Evolutionary conservation across 176 grass and related monocot species (phyloP), one percentile per base, ranked within the genome.

Genomic region (Musa schizocarpa): DNA sequence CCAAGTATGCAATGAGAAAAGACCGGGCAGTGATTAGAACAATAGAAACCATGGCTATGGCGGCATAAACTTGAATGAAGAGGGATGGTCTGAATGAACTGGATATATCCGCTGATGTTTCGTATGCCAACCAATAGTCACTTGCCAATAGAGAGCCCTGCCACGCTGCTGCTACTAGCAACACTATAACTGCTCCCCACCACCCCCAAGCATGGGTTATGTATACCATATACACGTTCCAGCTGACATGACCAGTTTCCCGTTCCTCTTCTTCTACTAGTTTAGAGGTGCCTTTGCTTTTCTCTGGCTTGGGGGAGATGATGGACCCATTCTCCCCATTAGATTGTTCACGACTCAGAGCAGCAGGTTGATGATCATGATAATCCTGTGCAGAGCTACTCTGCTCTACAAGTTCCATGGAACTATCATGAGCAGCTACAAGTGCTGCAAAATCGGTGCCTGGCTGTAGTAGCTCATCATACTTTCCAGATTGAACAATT

Each of bases 331-430:
- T 74, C 16, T 80, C 85, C 61, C 80, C 64, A 20, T 80, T 83
- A 13, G 76, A 76, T 48, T 61, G 65, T 19, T 65, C 70, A 10
- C 10, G 71, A 62, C 65, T 84, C 79, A 9, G 23, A 19, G 16
- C 76, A 65, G 12, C 65, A 16, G 72, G 53, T 64, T 83, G 54
- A 74, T 69, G 22, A 19, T 29, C 20, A 25, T 59, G 9, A 75
- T 77, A n/a, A 70, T 27, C 14, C 16, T 63, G 54, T 29, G 16
- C n/a, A 53, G 43, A 11, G 13, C 69, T 79, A 50, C 84, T 87
- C 71, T 84, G 74, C 51, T 99, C 95, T 16, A 99, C 90, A 20
- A 92, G 88, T 55, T 99, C 95, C 95, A 99, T 99, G 22, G 95
- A 94, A 81, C 88, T 94, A 69, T 99, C 86, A 76, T 94, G 95